Base-by-base conservation (phyloP, 306 rosid genomes). In the Ormosia emarginata region DNA sequence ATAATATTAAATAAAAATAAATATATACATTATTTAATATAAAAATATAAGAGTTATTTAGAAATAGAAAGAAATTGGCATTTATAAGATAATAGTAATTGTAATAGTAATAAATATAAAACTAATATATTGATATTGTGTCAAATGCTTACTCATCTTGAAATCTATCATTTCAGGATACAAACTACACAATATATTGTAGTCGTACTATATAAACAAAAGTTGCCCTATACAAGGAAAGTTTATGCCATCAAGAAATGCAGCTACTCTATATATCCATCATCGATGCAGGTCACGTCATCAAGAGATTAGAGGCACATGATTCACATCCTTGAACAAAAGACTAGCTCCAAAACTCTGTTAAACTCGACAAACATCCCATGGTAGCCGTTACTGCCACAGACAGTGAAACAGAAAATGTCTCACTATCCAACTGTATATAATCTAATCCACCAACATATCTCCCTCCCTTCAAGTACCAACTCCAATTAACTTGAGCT, bases 401-500 rank as follows among this genome's bases (percentile, higher is more conserved):
- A 44, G 71, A 58, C 30, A 50, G 67, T 63, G 56, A 50, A 67
- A 78, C 70, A 70, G 40, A 49, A 47, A 7, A 79, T 80, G 82
- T 80, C 14, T 79, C 84, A 61, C 61, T 24, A 53, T 59, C 55
- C 41, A 43, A 44, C 37, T 8, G 44, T 24, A 13, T 53, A 47
- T 43, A 33, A 41, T 43, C 40, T 56, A 63, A 64, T 59, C 78
- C 65, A 61, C 15, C 39, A 59, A 9, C 76, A 65, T 46, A 8
- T 71, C 55, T 24, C 41, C 58, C 47, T 75, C 69, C 36, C 24
- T 86, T 87, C 90, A 94, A 29, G 85, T 37, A 59, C 87, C 86
- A 67, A 94, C 78, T 79, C 98, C 97, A 70, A 94, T 49, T 32
- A 88, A 62, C 83, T 78, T 84, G 58, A 94, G 90, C 95, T 84